Percentiles rank a stretch among this genome's conserved stretches.
phyloP scores from a whole-genome alignment of 345 rosid genomes.

The Hibiscus mutabilis region DNA sequence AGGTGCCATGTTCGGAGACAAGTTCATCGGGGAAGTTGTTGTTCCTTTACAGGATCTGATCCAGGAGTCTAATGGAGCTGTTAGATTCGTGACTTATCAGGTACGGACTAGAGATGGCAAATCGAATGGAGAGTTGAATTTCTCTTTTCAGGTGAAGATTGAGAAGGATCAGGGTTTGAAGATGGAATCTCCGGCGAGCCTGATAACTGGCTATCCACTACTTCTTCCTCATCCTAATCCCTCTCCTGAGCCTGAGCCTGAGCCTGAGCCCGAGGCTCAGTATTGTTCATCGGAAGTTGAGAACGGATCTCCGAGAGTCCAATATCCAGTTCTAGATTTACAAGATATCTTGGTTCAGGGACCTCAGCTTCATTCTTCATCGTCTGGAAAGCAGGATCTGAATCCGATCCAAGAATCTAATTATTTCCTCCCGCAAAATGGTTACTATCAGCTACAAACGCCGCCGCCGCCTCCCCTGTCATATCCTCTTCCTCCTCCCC shows the following conservation, averaged over 20 bases:
- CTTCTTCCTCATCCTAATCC: background rate
- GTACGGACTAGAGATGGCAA: conserved; percentile 25
- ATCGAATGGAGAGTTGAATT: conserved; percentile 14
- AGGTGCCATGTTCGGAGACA: conserved; percentile 48
- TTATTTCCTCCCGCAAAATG: background rate
- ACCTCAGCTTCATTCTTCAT: too few species aligned
- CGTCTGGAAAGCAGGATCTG: background rate
- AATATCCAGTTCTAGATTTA: background rate
- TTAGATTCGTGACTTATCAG: conserved; percentile 43
- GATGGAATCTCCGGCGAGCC: background rate
- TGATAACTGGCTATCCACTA: conserved; percentile 5
- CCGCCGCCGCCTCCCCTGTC: background rate
- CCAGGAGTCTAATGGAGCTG: conserved; percentile 24
- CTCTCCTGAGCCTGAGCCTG: background rate
- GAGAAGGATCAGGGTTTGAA: background rate
- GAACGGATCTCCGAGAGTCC: background rate
- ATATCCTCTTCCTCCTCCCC: background rate
- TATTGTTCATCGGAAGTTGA: background rate
- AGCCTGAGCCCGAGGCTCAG: background rate
- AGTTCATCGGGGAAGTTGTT: conserved; percentile 45
- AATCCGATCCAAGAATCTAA: background rate
- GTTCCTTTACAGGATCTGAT: conserved; percentile 36
- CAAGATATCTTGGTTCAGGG: background rate
- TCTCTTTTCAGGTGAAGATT: conserved; percentile 8
- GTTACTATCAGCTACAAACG: background rate